These are phyloP conservation scores for Psilocybe cubensis DNA, from an alignment of 768 basidiomycete species.

Conservation along the genomic window DNA sequence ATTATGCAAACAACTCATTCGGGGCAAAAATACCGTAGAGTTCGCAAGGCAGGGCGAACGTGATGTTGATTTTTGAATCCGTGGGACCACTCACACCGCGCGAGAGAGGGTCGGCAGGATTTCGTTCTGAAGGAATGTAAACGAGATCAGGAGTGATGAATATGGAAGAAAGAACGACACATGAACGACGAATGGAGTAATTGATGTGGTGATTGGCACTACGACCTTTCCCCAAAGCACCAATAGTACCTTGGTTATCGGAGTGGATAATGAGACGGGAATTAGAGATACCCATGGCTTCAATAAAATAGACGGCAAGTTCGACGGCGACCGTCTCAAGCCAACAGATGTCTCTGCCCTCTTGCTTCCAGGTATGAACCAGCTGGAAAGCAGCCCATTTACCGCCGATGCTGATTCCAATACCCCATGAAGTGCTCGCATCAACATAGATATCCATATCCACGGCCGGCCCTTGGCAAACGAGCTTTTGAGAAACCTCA, in stretches of 20 bases:
- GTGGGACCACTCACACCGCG: neutral
- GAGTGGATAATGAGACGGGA: neutral
- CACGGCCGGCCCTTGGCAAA: slow-evolving; percentile 5
- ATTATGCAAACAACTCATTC: neutral
- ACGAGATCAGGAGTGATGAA: neutral
- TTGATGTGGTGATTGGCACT: neutral
- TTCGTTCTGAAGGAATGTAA: neutral
- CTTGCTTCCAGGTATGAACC: neutral
- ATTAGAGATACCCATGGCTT: neutral
- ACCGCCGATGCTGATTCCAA: slow-evolving; percentile 10
- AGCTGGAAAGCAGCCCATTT: slow-evolving; percentile 20
- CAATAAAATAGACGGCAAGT: neutral
- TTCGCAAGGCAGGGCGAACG: neutral
- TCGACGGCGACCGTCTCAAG: neutral
- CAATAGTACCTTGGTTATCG: neutral
- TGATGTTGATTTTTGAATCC: neutral
- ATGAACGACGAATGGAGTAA: neutral
- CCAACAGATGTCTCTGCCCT: neutral
- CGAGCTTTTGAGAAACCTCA: slow-evolving; percentile 12
- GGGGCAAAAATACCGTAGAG: neutral
- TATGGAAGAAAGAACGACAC: neutral
- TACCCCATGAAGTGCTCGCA: slow-evolving; percentile 28
- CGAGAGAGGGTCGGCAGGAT: neutral
- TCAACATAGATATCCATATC: slow-evolving; percentile 32
- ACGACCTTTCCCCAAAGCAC: neutral